Base-by-base conservation (phyloP, 2,329 filamentous ascomycete species). In the Aspergillaceae sp. region DNA sequence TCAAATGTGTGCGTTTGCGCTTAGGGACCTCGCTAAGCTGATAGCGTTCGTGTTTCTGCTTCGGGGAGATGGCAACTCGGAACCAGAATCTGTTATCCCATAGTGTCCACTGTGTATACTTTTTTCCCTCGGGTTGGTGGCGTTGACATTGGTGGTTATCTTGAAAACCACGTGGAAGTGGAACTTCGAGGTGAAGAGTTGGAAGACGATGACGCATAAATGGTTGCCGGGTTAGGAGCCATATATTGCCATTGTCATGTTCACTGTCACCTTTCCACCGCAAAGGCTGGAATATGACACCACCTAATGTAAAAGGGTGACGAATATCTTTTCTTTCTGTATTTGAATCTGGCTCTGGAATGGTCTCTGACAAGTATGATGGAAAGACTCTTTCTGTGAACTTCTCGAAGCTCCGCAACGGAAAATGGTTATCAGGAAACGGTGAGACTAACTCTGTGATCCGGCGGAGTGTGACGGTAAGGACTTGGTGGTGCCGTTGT, bases 71-170 rank as follows among this genome's bases (percentile, higher is more conserved):
- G 29, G 59, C 55, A 7, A 80, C 46, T 2, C 67, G 69, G 42
- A 81, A 65, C 78, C 78, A 82, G 59, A 68, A 80, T 19, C 78
- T 68, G 41, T 71, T 68, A 54, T 80, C 77, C 67, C 76, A 80
- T 10, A 82, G 66, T 5, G 53, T 57, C 63, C 66, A 69, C 0
- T 7, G 19, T 37, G 19, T 37, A 7, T 37, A 37, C 26, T n/a
- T 7, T 37, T 7, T 11, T 38, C 4, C 27, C 26, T 11, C 11
- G 11, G 36, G 7, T 38, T 35, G 19, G 7, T 26, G 19, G 8
- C 9, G 11, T 7, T 8, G 40, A 9, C n/a, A 8, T 4, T 29
- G 40, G 29, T n/a, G 28, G 8, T 19, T 19, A 19, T 19, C 19
- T 19, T 19, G 19, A 19, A 19, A 38, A 42, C 7, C 42, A 41